phyloP scores from a whole-genome alignment of 1,284 basidiomycete genomes.

The Omphalotus olearius region DNA sequence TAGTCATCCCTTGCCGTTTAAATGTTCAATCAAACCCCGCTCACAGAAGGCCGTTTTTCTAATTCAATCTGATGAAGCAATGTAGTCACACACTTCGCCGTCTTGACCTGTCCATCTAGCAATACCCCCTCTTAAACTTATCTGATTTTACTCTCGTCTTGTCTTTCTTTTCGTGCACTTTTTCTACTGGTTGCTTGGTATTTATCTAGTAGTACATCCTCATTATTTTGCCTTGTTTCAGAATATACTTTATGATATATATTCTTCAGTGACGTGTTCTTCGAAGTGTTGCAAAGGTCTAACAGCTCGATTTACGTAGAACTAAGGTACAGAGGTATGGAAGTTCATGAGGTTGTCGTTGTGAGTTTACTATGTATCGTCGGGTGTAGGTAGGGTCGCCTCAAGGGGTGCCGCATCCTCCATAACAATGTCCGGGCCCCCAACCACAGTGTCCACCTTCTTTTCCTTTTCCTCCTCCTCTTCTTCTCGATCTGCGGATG shows the following conservation, averaged over 20 bases:
- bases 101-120: too few species aligned
- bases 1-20: conserved; percentile 60
- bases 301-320: not conserved
- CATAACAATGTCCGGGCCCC: not conserved
- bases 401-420: not conserved
- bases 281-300: not conserved
- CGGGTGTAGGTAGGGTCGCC: not conserved
- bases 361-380: not conserved
- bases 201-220: not conserved
- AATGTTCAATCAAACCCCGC: conserved; percentile 54
- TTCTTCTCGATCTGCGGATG: not conserved
- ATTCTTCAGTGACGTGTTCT: not conserved
- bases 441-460: not conserved
- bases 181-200: not conserved
- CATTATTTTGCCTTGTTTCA: not conserved
- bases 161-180: not conserved
- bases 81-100: conserved; percentile 32
- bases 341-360: too few species aligned
- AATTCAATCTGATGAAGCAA: conserved; percentile 42
- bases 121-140: too few species aligned
- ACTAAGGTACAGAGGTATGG: too few species aligned
- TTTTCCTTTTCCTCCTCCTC: not conserved
- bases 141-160: not conserved
- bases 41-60: conserved; percentile 48
- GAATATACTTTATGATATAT: not conserved